Conservation (phyloP, 352 stramenopile species). For the Pelagophyceae sp. region DNA sequence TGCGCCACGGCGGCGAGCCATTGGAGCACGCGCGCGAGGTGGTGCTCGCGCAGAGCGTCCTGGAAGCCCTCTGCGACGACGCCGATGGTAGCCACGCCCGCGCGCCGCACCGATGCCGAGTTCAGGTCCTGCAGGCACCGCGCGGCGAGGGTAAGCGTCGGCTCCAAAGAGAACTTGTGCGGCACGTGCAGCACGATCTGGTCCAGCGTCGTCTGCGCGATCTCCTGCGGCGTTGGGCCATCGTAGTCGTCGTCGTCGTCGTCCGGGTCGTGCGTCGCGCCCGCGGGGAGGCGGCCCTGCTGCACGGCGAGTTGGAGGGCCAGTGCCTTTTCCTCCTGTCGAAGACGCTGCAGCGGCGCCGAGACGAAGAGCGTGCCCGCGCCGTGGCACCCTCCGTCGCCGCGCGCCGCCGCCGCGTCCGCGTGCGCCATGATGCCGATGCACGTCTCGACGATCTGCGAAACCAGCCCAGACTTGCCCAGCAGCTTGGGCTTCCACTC, state of each 20-base stretch:
- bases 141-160: conserved; percentile 50
- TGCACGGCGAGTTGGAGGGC: conserved; percentile 14
- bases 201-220: conserved; percentile 68
- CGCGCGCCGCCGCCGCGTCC: conserved; percentile 29
- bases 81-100: conserved; percentile 85
- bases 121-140: conserved; percentile 77
- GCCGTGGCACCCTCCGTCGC: conserved; percentile 30
- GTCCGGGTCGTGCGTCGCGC: conserved; percentile 42
- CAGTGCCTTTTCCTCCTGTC: neutral
- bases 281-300: conserved; percentile 44
- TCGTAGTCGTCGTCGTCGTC: conserved; percentile 54
- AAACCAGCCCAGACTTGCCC: conserved; percentile 48
- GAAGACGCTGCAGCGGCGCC: conserved; percentile 2
- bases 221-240: conserved; percentile 55
- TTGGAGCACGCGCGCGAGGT: conserved; percentile 78
- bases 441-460: conserved; percentile 51
- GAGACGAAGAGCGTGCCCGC: conserved; percentile 52
- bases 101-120: conserved; percentile 81
- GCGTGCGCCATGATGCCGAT: conserved; percentile 56
- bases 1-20: conserved; percentile 66
- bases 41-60: conserved; percentile 84
- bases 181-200: conserved; percentile 67
- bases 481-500: conserved; percentile 63
- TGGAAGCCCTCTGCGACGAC: conserved; percentile 92
- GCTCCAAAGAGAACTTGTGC: conserved; percentile 67